Base-by-base conservation (phyloP, 1,139 yeast species). In the Candida smagusa region DNA sequence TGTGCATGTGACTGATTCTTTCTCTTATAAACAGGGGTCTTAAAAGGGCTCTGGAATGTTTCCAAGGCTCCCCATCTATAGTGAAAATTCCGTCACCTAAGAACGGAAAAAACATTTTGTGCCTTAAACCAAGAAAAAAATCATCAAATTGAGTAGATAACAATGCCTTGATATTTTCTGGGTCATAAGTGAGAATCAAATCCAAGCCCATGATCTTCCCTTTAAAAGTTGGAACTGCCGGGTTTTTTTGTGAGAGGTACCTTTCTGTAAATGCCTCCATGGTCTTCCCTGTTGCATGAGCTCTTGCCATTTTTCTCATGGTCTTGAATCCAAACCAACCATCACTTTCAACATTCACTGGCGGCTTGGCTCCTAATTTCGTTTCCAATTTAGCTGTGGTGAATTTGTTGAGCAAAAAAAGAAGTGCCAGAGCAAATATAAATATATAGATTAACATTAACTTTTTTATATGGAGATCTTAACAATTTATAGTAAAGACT, bases 11-110 rank as follows among this genome's bases (percentile, higher is more conserved):
- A 7, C 74, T 68, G 28, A 78, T 69, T 53, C 75, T 81, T 47
- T 75, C 80, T 42, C 79, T 62, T 12, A 77, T 67, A 56, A 77
- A 77, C 53, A 75, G 81, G 1, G 84, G 83, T 42, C 82, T 63
- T 47, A 77, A 66, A 74, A 77, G 61, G 2, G 79, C 72, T 36
- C 83, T 60, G 16, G 79, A 68, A 49, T 76, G 78, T 48, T 74
- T 72, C 83, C 83, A 77, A 4, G 74, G 78, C 30, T 59, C 65
- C 8, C 78, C 79, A 40, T 74, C 78, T 30, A 74, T 62, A 2
- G 81, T 76, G 57, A 77, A 77, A 40, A 77, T 77, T 3, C 83
- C 82, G 41, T 74, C 74, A 6, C 83, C 83, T 35, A 77, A 59
- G 19, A 74, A 53, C 6, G 78, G 74, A 33, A 45, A 44, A 49